Base-by-base conservation (phyloP, 1,284 basidiomycete species). In the Apiotrichum akiyoshidainum region DNA sequence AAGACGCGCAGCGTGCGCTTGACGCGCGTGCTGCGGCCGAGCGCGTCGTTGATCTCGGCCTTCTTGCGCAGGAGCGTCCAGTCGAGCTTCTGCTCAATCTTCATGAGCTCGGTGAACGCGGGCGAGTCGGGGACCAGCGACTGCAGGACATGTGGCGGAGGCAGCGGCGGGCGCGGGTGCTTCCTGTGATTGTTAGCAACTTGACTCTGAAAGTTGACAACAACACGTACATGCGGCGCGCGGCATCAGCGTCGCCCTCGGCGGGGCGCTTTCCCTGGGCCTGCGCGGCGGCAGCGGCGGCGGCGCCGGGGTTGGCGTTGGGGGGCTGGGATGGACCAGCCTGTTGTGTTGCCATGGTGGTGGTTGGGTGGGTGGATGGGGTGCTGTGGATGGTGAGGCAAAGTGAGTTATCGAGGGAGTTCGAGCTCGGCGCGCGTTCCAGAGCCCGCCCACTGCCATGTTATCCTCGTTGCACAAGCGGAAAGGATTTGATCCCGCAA, bases 51-150 rank as follows among this genome's bases (percentile, higher is more conserved):
- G 45, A 95, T 86, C 72, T 98, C 95, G 13, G 89, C 88, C 65
- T 85, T 86, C 76, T 96, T 96, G 65, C 95, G 82, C 66, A 86
- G 86, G 78, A 96, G 87, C 7, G 91, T 95, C 95, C 95, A 98
- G 77, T 98, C 94, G 12, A 98, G 81, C 74, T 88, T 90, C 62
- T 89, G 84, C 77, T 97, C 94, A 83, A 92, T 89, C 60, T 89
- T 87, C 48, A 94, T 80, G 35, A 98, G 81, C 69, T 90, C 86
- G 58, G 86, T 83, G 77, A 97, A 98, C 82, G 95, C 89, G 55
- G 83, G 83, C 22, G 90, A 90, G 76, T 95, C 88, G 19, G 87
- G 83, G 68, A 93, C 75, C 40, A 78, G 71, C 8, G 65, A 58
- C 35, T 72, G 66, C 17, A 78, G 68, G 33, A 78, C 63, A 52